A percentile compares a stretch with the other conserved stretches of the same genome.
Conservation (phyloP, 1,284 basidiomycete genomes). For the Lignosus rhinocerotis region DNA sequence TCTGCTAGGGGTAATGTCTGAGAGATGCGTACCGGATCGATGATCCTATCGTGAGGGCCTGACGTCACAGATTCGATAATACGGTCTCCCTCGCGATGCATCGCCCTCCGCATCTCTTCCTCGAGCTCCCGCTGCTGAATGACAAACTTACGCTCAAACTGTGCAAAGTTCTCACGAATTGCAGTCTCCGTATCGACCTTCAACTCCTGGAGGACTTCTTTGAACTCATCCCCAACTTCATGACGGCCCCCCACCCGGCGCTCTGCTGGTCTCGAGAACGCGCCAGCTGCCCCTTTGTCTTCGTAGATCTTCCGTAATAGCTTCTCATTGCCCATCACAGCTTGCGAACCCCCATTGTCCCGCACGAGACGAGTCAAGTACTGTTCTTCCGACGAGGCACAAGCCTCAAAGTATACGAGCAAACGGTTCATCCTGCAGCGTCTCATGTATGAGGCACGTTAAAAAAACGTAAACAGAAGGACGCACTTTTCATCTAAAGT, state of each 20-base stretch:
- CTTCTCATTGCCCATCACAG: not conserved
- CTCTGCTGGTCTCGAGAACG: not conserved
- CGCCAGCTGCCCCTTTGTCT: not conserved
- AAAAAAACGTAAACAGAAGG: constrained; percentile 8
- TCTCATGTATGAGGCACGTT: constrained; percentile 13
- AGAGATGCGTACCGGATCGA: constrained; percentile 22
- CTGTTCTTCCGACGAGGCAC: not conserved
- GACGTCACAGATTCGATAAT: constrained; percentile 24
- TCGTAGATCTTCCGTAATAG: not conserved
- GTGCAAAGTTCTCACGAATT: constrained; percentile 27
- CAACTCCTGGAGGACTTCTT: constrained; percentile 32
- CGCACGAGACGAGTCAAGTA: not conserved
- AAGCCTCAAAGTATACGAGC: constrained; percentile 17
- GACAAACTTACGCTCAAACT: constrained; percentile 34
- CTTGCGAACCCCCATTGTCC: not conserved
- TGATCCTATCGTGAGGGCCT: constrained; percentile 31
- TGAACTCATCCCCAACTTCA: constrained; percentile 1
- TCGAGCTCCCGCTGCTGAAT: constrained; percentile 30
- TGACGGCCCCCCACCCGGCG: not conserved
- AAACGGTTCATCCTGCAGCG: constrained; percentile 16
- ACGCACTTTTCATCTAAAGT: constrained; percentile 26
- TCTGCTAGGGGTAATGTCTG: not conserved
- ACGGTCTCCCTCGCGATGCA: constrained; percentile 27
- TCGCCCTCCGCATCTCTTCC: constrained; percentile 21
- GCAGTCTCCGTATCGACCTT: constrained; percentile 24